Evolutionary conservation across 257 asterid genomes (phyloP).

Genomic region (Solanum virginianum): DNA sequence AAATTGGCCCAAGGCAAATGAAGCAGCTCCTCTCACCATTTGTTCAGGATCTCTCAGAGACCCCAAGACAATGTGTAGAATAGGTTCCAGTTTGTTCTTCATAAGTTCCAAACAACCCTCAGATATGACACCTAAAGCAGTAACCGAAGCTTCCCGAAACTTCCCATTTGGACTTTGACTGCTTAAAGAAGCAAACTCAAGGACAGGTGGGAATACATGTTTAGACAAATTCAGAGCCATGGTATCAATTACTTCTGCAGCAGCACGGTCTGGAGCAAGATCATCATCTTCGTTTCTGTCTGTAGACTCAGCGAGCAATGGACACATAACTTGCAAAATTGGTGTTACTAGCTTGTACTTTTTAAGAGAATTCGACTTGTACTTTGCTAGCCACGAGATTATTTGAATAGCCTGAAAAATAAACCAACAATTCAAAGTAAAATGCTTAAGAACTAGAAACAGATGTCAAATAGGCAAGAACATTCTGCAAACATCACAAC

Average conservation of each 20-base stretch:
- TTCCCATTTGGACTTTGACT: conserved; percentile 77
- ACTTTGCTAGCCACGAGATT: conserved; percentile 95
- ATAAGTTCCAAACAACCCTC: conserved; percentile 92
- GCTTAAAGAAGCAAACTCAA: conserved; percentile 89
- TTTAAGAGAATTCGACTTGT: conserved; percentile 76
- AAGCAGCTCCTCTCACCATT: conserved; percentile 98
- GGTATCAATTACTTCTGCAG: conserved; percentile 97
- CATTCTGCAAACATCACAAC: not conserved
- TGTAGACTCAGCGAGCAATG: conserved; percentile 82
- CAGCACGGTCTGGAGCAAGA: conserved; percentile 95
- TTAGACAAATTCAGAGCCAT: conserved; percentile 84
- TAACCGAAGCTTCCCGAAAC: conserved; percentile 96
- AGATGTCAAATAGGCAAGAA: not conserved
- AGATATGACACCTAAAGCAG: conserved; percentile 85
- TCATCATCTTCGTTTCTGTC: conserved; percentile 73
- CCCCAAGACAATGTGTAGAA: conserved; percentile 68
- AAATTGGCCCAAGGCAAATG: conserved; percentile 92
- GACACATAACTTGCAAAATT: conserved; percentile 92
- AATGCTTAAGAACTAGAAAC: not conserved
- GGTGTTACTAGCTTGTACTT: conserved; percentile 94
- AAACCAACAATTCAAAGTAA: not conserved
- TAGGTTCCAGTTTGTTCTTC: conserved; percentile 72
- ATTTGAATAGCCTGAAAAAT: conserved; percentile 87
- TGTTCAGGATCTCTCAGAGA: conserved; percentile 97
- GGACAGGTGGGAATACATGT: conserved; percentile 83